Conservation (phyloP, 768 basidiomycete species). For the Tricholomella constricta region DNA sequence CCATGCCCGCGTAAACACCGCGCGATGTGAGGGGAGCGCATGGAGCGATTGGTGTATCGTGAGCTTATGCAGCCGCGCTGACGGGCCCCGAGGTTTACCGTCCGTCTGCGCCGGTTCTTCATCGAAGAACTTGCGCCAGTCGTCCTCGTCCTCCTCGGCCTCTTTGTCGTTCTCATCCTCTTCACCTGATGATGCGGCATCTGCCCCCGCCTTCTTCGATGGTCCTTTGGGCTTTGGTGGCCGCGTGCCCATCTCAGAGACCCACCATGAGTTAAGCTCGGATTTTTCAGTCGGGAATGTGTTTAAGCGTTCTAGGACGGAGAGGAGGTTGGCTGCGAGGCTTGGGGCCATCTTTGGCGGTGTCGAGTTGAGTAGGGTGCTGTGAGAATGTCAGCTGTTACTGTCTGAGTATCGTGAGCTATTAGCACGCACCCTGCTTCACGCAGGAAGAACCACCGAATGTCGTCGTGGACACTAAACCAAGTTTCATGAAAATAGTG, state of each 20-base stretch:
- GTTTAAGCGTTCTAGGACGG: constrained; percentile 63
- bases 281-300: constrained; percentile 72
- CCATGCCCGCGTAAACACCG: constrained; percentile 85
- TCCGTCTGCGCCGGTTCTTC: constrained; percentile 46
- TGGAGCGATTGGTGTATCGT: constrained; percentile 80
- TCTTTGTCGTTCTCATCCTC: constrained; percentile 35
- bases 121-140: constrained; percentile 88
- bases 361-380: constrained; percentile 33
- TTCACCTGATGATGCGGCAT: constrained; percentile 35
- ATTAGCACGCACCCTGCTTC: constrained; percentile 67
- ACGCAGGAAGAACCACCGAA: constrained; percentile 88
- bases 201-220: constrained; percentile 34
- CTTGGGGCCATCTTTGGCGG: constrained; percentile 34
- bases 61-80: constrained; percentile 59
- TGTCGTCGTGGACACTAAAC: constrained; percentile 78
- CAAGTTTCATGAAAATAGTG: constrained; percentile 68
- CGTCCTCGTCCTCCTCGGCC: constrained; percentile 46
- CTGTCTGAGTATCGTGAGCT: too few relatives aligned
- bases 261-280: constrained; percentile 81
- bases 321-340: constrained; percentile 52
- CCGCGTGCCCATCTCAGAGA: constrained; percentile 61
- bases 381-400: constrained; percentile 18
- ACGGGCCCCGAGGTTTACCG: constrained; percentile 34
- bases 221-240: constrained; percentile 51
- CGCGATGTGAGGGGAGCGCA: constrained; percentile 72